phyloP scores from a whole-genome alignment of 345 rosid species.

The Barbarea vulgaris region DNA sequence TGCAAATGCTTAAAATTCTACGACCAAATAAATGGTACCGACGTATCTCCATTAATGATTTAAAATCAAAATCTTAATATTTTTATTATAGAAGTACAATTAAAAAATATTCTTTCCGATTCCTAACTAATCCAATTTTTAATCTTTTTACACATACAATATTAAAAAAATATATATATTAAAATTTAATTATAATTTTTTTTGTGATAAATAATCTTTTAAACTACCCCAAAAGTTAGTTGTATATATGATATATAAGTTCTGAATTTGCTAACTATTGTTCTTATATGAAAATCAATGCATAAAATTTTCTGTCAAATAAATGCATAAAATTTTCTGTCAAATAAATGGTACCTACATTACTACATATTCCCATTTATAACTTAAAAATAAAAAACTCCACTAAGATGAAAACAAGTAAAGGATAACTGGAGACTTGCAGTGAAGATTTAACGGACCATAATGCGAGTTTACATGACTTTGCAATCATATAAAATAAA shows the following conservation, averaged over 20 bases:
- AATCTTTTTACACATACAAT: too few relatives aligned
- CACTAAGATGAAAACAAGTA: background rate
- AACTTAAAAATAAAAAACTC: background rate
- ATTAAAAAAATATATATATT: too few relatives aligned
- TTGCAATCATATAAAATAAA: background rate
- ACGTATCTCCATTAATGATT: too few relatives aligned
- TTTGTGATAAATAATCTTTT: too few relatives aligned
- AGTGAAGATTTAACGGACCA: background rate
- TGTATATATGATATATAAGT: background rate
- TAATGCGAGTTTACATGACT: background rate
- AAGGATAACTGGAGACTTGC: background rate
- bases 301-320: background rate
- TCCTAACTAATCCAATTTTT: too few relatives aligned
- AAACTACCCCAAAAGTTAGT: background rate
- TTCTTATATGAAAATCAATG: background rate
- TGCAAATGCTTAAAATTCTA: too few relatives aligned
- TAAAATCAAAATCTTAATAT: too few relatives aligned
- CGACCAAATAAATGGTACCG: too few relatives aligned
- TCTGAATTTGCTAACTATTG: background rate
- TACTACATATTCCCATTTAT: background rate
- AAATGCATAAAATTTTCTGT: slow-evolving; percentile 6
- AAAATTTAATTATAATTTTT: too few relatives aligned
- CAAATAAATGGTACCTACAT: slow-evolving; percentile 7
- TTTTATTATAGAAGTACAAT: too few relatives aligned
- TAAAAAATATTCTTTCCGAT: too few relatives aligned